These are phyloP conservation scores for Quercus alba DNA, from an alignment of 306 rosid genomes.

Conservation along the genomic window DNA sequence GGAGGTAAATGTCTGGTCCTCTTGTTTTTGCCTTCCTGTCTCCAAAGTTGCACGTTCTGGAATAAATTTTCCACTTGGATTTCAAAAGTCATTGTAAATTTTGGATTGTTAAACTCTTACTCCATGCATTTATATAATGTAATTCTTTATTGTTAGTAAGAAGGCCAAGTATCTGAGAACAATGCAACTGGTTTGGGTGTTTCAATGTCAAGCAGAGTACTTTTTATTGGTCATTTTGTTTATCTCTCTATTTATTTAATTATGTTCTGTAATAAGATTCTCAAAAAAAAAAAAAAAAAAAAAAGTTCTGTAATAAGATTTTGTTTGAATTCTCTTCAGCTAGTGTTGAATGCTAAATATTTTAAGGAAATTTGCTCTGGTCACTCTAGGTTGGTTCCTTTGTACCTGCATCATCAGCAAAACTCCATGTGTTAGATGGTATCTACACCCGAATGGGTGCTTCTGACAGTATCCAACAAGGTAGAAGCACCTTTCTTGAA, in stretches of 20 bases:
- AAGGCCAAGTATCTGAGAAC: constrained; percentile 10
- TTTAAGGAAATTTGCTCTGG: constrained; percentile 36
- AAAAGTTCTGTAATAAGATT: background rate
- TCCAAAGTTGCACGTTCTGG: background rate
- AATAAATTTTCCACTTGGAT: background rate
- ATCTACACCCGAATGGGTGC: constrained; percentile 96
- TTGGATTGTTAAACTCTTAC: constrained; percentile 5
- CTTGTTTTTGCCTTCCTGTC: background rate
- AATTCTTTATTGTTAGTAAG: background rate
- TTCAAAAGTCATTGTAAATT: background rate
- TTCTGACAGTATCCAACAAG: constrained; percentile 90
- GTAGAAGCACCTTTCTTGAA: constrained; percentile 95
- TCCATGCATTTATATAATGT: background rate
- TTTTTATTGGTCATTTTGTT: background rate
- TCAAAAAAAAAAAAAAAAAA: too few species aligned
- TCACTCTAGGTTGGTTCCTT: constrained; percentile 84
- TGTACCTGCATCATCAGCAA: constrained; percentile 89
- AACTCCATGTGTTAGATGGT: constrained; percentile 74
- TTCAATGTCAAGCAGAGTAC: background rate
- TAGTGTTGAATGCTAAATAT: constrained; percentile 4
- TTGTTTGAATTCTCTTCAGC: background rate
- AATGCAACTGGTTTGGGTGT: background rate
- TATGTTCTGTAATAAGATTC: background rate
- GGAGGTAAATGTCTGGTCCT: background rate
- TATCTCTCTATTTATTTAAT: background rate